phyloP scores from a whole-genome alignment of 345 rosid genomes.

The Noccaea bulbosa region DNA sequence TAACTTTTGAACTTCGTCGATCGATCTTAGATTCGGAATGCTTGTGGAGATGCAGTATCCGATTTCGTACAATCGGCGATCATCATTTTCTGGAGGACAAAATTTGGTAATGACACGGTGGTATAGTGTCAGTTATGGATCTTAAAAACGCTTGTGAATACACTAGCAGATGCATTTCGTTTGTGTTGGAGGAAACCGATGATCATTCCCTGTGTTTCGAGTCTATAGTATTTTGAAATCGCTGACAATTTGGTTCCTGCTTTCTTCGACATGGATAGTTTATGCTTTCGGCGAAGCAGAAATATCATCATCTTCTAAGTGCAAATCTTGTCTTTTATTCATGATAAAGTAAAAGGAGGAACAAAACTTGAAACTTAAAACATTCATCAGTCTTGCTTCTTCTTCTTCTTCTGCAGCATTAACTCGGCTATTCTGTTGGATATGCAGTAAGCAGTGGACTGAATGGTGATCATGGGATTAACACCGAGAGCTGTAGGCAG shows the following conservation, averaged over 20 bases:
- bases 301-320: background rate
- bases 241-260: background rate
- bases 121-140: background rate
- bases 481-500: conserved; percentile 50
- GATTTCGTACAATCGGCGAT: background rate
- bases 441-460: conserved; percentile 58
- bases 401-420: conserved; percentile 33
- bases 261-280: background rate
- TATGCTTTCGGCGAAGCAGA: background rate
- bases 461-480: conserved; percentile 63
- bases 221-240: too few relatives aligned
- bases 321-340: background rate
- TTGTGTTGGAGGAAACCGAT: background rate
- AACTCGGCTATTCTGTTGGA: conserved; percentile 49
- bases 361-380: background rate
- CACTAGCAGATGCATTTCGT: background rate
- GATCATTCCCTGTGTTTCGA: background rate
- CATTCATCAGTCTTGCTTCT: conserved; percentile 17
- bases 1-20: background rate
- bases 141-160: background rate
- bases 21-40: conserved; percentile 15
- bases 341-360: background rate
- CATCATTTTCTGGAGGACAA: background rate
- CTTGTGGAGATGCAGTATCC: background rate
- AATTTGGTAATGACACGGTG: background rate